Evolutionary conservation across 805 yeast genomes (phyloP), one percentile per base, ranked within the genome.

Genomic region (Starmera caribaea): DNA sequence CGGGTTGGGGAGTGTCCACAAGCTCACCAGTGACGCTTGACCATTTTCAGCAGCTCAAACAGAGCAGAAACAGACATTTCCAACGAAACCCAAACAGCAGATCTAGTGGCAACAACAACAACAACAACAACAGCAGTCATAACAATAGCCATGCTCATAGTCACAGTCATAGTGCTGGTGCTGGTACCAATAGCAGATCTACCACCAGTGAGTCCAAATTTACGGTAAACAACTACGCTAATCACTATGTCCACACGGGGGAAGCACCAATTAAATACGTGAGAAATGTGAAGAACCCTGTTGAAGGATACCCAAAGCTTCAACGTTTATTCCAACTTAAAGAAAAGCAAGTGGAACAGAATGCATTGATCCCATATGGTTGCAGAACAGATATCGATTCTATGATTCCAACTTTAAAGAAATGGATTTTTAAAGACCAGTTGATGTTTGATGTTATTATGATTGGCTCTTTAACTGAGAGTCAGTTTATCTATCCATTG

Each of bases 231-330:
- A 95, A 88, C 57, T 86, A 80, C 52, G 68, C 88, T 3, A 78
- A 82, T 47, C 65, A 78, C 46, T 81, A 74, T 50, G 62, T 87
- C 30, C 84, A 79, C 48, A 64, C 80, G 0, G 81, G 79, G 0
- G 61, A 65, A 7, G 57, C 74, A 4, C 94, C 96, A 1, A 78
- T 76, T 35, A 64, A 62, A 17, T 76, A 71, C 49, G 76, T 89
- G 17, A 68, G 81, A 39, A 89, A 89, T 57, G 66, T 75, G 2
- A 63, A 66, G 29, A 72, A 75, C 41, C 80, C 89, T 1, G 74
- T 81, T 1, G 81, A 75, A 39, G 97, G 97, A 2, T 89, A 89
- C 47, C 97, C 97, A 2, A 84, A 84, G 53, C 65, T 89, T 14
- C 84, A 80, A 47, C 70, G 68, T 47, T 61, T 89, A 29, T 79